Conservation (phyloP, 441 rosid species). For the Syzygium malaccense region DNA sequence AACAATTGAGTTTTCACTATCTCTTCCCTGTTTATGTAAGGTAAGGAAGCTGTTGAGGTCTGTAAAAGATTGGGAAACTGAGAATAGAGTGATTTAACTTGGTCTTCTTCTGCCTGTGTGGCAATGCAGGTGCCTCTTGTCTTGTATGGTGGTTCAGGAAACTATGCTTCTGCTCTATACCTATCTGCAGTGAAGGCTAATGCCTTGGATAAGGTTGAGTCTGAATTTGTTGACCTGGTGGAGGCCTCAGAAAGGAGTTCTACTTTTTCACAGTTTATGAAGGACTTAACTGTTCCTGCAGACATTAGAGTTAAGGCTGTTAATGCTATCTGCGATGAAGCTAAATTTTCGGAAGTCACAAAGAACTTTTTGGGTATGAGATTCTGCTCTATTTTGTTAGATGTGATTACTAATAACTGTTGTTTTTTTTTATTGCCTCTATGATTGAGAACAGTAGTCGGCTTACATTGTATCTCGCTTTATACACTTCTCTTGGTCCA, state of each 20-base stretch:
- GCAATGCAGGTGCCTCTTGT: conserved; percentile 61
- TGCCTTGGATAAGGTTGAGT: conserved; percentile 61
- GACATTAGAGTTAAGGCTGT: conserved; percentile 48
- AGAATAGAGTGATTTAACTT: neutral
- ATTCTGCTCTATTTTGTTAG: neutral
- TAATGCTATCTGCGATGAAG: conserved; percentile 42
- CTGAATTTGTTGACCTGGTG: conserved; percentile 57
- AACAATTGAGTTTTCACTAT: neutral
- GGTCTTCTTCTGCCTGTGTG: neutral
- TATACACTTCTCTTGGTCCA: neutral
- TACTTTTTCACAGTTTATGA: conserved; percentile 58
- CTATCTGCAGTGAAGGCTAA: conserved; percentile 58
- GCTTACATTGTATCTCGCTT: neutral
- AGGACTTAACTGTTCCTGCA: conserved; percentile 65
- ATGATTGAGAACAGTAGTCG: neutral
- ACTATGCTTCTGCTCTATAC: conserved; percentile 83
- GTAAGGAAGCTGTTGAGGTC: neutral
- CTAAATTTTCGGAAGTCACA: conserved; percentile 58
- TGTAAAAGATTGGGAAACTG: neutral
- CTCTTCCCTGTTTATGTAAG: neutral
- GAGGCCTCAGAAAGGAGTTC: conserved; percentile 57
- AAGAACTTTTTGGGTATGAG: conserved; percentile 74
- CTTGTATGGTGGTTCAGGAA: conserved; percentile 77
- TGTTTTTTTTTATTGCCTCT: neutral
- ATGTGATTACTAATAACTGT: neutral